A percentile compares a stretch with the other conserved stretches of the same genome.
These are phyloP conservation scores for Malassezia yamatoensis DNA, from an alignment of 1,284 basidiomycete genomes.

Conservation along the genomic window DNA sequence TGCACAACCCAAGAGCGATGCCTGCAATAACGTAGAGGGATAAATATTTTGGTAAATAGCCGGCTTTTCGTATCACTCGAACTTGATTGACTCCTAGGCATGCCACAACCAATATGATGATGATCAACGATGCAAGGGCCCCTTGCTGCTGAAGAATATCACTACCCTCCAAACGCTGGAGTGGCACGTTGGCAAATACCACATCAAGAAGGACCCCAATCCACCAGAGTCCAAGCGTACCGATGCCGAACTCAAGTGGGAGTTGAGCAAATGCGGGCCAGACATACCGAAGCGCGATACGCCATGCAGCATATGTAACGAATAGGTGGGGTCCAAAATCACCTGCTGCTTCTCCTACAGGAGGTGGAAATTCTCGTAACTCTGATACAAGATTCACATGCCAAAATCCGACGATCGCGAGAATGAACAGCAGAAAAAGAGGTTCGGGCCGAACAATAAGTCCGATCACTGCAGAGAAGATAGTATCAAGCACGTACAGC, in stretches of 20 bases:
- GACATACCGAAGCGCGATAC: slow-evolving; percentile 63
- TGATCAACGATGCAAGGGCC: slow-evolving; percentile 62
- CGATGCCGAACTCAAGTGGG: slow-evolving; percentile 63
- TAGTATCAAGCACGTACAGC: slow-evolving; percentile 30
- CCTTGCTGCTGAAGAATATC: slow-evolving; percentile 63
- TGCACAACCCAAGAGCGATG: slow-evolving; percentile 59
- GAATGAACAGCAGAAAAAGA: slow-evolving; percentile 56
- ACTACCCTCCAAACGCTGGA: slow-evolving; percentile 57
- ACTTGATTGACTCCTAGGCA: slow-evolving; percentile 58
- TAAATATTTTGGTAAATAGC: slow-evolving; percentile 64
- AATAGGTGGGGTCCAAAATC: slow-evolving; percentile 71
- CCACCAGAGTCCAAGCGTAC: slow-evolving; percentile 72
- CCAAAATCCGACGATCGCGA: slow-evolving; percentile 79
- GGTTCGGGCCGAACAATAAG: slow-evolving; percentile 63
- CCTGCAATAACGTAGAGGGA: slow-evolving; percentile 54
- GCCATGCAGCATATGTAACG: slow-evolving; percentile 69
- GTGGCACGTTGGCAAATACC: slow-evolving; percentile 38
- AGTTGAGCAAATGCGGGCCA: slow-evolving; percentile 61
- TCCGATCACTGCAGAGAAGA: slow-evolving; percentile 59
- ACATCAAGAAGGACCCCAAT: slow-evolving; percentile 53
- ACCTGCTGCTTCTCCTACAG: slow-evolving; percentile 60
- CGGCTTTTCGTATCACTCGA: slow-evolving; percentile 70
- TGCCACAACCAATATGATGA: slow-evolving; percentile 57
- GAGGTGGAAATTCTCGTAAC: slow-evolving; percentile 53
- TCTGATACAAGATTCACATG: slow-evolving; percentile 71